Base-by-base conservation (phyloP, 768 basidiomycete species). In the Russula brevipes region DNA sequence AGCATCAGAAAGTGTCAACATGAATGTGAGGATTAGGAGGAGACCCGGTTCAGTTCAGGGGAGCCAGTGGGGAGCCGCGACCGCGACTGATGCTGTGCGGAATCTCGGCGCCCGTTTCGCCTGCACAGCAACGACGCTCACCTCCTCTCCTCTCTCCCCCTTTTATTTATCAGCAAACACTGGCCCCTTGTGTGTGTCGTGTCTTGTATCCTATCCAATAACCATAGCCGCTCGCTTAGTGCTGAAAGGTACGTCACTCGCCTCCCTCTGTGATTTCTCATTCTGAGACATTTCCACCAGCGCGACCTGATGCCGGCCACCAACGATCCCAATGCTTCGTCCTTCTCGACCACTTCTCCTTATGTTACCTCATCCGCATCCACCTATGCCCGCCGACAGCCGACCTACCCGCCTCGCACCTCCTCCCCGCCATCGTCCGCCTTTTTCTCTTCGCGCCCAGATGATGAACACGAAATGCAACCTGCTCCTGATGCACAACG, bases 391-490 rank as follows among this genome's bases (percentile, higher is more conserved):
- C 64, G 66, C 36, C 65, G 56, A 8, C 16, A 17, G 30, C 33
- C 55, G 33, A 53, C 36, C 4, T 36, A 54, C 33, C 51, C 59
- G 6, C 65, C 54, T 16, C 72, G 79, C 53, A 62, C 71, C 1
- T 78, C 79, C 2, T 89, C 88, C 6, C 91, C 89, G 2, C 91
- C 91, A 0, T 91, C 91, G 0, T 91, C 90, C 2, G 81, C 88
- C 0, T 92, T 92, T 73, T 93, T 92, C 69, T 81, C 87, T 0
- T 72, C 82, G 1, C 79, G 85, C 38, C 78, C 82, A 19, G 77
- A 75, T 57, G 78, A 83, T 66, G 66, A 74, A 73, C 71, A 77
- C 49, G 73, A 54, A n/a, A 50, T 66, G 52, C 79, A 83, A 39
- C 84, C 86, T 0, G 78, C 83, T 0, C 79, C 87, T 0, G 85